phyloP scores from a whole-genome alignment of 495 filamentous ascomycete species.

The Hyphodiscus hymeniophilus region DNA sequence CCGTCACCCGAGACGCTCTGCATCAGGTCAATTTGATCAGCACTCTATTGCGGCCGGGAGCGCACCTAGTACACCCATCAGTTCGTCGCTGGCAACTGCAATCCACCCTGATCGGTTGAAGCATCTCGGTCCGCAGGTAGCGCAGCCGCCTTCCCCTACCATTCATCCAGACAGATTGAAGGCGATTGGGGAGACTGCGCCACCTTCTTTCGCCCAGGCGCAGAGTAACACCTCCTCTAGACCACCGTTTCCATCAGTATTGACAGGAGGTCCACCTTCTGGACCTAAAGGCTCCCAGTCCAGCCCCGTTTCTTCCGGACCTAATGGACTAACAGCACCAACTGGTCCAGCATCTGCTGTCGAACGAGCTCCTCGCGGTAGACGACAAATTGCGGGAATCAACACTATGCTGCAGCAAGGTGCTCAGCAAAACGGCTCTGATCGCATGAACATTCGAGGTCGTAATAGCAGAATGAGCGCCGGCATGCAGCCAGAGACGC shows the following conservation, averaged over 20 bases:
- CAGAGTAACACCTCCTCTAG: conserved; percentile 18
- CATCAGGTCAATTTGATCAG: conserved; percentile 18
- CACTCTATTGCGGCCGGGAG: neutral
- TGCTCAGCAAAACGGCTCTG: conserved; percentile 24
- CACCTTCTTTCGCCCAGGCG: conserved; percentile 10
- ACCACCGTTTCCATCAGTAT: conserved; percentile 25
- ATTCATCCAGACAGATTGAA: conserved; percentile 27
- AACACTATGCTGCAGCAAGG: conserved; percentile 42
- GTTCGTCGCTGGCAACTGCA: conserved; percentile 22
- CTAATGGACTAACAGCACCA: conserved; percentile 31
- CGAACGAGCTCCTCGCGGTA: conserved; percentile 34
- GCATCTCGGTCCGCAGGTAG: conserved; percentile 24
- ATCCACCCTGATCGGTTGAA: conserved; percentile 45
- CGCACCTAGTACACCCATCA: conserved; percentile 24
- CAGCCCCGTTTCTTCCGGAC: conserved; percentile 19
- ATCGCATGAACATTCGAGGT: conserved; percentile 23
- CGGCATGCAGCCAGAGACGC: conserved; percentile 24
- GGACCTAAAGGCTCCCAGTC: conserved; percentile 22
- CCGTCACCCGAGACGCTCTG: conserved; percentile 14
- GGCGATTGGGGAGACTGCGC: conserved; percentile 7
- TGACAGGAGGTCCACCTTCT: conserved; percentile 28
- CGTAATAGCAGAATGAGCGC: conserved; percentile 33
- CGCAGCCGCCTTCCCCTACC: conserved; percentile 21
- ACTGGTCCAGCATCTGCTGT: conserved; percentile 37
- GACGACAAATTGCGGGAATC: conserved; percentile 41